These are phyloP conservation scores for Backusella psychrophila DNA, from an alignment of 192 early-diverging fungal species.

Conservation along the genomic window DNA sequence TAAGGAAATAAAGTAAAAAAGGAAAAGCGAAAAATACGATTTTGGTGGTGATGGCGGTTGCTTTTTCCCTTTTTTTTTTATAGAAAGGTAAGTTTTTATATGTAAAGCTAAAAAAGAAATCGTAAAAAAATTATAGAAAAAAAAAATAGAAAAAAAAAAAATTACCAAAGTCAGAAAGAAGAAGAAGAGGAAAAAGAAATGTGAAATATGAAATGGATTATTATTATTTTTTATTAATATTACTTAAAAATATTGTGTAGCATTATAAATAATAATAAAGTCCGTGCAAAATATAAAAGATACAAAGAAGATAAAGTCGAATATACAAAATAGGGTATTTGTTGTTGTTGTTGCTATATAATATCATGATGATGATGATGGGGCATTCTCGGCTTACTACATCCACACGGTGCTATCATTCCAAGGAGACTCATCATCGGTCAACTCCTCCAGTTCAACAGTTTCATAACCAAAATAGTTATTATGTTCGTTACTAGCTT, in stretches of 20 bases:
- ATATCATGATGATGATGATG: not conserved
- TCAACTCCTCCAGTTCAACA: constrained; percentile 37
- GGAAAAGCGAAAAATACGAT: too few relatives aligned
- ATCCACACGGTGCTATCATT: not conserved
- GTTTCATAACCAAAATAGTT: constrained; percentile 13
- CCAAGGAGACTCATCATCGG: constrained; percentile 17
- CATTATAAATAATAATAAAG: not conserved
- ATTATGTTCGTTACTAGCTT: not conserved
- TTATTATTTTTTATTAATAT: not conserved
- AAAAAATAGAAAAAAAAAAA: not conserved
- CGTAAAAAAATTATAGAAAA: too few relatives aligned
- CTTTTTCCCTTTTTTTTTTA: too few relatives aligned
- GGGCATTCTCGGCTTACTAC: not conserved
- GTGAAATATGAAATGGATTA: not conserved
- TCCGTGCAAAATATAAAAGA: not conserved
- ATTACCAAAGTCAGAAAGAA: constrained; percentile 12
- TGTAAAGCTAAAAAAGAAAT: too few relatives aligned
- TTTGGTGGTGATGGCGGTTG: too few relatives aligned
- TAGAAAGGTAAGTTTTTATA: too few relatives aligned
- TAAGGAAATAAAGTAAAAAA: too few relatives aligned
- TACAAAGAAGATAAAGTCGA: not conserved
- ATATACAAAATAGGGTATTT: constrained; percentile 4
- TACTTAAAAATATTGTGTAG: constrained; percentile 4
- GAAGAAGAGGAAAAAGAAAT: constrained; percentile 15
- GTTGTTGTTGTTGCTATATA: not conserved